Percentiles rank a stretch among this genome's conserved stretches.
Conservation (phyloP, 495 filamentous ascomycete species). For the Lasiosphaeria miniovina region DNA sequence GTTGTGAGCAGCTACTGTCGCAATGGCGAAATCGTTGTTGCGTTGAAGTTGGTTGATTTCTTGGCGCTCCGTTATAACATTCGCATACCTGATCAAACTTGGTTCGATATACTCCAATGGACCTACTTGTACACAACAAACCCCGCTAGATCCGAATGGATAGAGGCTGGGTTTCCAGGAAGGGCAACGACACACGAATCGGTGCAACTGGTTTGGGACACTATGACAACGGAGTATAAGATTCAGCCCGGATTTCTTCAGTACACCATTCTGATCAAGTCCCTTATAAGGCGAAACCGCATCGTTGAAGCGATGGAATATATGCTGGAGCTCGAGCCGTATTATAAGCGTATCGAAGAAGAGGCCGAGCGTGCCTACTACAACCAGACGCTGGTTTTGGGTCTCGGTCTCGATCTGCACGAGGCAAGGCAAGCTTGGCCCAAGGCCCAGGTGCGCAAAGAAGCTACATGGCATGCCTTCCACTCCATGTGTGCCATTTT, state of each 20-base stretch:
- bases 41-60: conserved; percentile 29
- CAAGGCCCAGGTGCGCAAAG: conserved; percentile 1
- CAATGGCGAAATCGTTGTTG: conserved; percentile 31
- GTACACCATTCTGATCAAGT: conserved; percentile 30
- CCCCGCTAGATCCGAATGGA: conserved; percentile 29
- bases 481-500: conserved; percentile 18
- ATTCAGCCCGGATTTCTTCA: conserved; percentile 30
- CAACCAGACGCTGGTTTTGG: conserved; percentile 20
- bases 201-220: conserved; percentile 32
- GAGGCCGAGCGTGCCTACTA: conserved; percentile 32
- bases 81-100: conserved; percentile 25
- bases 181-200: conserved; percentile 18
- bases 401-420: conserved; percentile 3
- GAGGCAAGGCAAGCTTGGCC: conserved; percentile 3
- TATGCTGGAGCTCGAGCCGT: conserved; percentile 25
- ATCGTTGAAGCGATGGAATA: conserved; percentile 16
- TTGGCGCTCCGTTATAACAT: conserved; percentile 28
- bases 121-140: conserved; percentile 29
- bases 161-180: conserved; percentile 11
- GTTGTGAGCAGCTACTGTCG: conserved; percentile 35
- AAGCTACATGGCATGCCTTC: conserved; percentile 25
- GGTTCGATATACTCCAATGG: conserved; percentile 38
- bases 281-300: conserved; percentile 21
- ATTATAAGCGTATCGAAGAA: conserved; percentile 25
- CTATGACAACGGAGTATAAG: conserved; percentile 33